Evolutionary conservation across 1,284 basidiomycete species (phyloP), one percentile per base, ranked within the genome.

Genomic region (Apiotrichum montevideense): DNA sequence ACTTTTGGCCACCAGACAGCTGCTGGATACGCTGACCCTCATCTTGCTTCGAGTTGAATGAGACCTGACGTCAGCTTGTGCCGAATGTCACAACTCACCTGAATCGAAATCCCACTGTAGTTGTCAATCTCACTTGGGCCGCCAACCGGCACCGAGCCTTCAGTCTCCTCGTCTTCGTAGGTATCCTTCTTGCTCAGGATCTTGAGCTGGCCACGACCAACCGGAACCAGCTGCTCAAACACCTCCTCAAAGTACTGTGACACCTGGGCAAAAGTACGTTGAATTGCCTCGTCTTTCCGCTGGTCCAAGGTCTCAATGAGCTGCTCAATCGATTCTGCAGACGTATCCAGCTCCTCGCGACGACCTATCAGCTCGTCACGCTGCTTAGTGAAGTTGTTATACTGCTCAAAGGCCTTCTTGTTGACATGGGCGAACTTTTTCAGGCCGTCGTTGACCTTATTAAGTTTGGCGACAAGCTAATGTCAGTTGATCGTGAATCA

Each of bases 381-480:
- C 76, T 98, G 94, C 72, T 95, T 96, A 9, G 94, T 97, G 75
- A 98, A 98, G 72, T 90, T 94, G 75, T 84, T 90, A 80, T 96
- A 98, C 75, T 98, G 93, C 75, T 99, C 96, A 70, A 97, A 95
- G 1, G 95, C 96, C 76, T 98, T 98, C 80, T 98, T 98, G 82
- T 99, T 99, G 64, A 98, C 95, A 71, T 98, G 94, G 0, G 91
- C 87, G 68, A 93, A 98, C 75, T 94, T 94, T 75, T 95, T 97
- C 62, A 99, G 80, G 35, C 85, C 84, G 67, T 97, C 93, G 68
- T 97, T 94, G 63, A 93, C 86, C 32, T 83, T 82, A 69, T 96
- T 93, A 40, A 98, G 81, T 63, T 87, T 88, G 78, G 90, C 94
- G 65, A 95, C 83, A 41, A 98, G 82, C 90, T 95, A 66, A 33